A percentile compares a stretch with the other conserved stretches of the same genome.
Conservation (phyloP, 148 eudicot genomes). For the Diospyros lotus region DNA sequence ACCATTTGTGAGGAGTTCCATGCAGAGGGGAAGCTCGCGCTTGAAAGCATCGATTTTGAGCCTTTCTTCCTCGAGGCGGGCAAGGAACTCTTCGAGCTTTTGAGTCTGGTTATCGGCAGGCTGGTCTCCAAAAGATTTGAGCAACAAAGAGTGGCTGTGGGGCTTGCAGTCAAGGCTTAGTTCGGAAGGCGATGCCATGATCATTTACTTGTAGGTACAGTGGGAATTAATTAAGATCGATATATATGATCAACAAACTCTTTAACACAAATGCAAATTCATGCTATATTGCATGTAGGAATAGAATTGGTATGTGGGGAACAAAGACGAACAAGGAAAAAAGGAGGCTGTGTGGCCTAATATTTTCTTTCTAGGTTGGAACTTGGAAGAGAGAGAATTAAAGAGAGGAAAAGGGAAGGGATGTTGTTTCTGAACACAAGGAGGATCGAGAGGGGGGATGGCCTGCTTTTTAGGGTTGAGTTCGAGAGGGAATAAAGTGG, state of each 20-base stretch:
- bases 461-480: constrained; percentile 58
- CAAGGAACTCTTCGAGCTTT: constrained; percentile 62
- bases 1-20: constrained; percentile 85
- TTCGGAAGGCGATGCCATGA: constrained; percentile 62
- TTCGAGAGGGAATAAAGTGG: constrained; percentile 79
- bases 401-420: constrained; percentile 26
- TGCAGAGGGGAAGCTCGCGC: constrained; percentile 91
- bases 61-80: constrained; percentile 77
- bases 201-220: constrained; percentile 32
- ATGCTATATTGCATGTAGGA: constrained; percentile 27
- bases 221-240: background rate
- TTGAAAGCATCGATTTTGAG: constrained; percentile 90
- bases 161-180: constrained; percentile 71
- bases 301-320: constrained; percentile 15
- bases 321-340: background rate
- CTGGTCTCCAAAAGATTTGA: constrained; percentile 51
- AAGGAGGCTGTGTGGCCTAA: background rate
- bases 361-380: constrained; percentile 9
- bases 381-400: background rate
- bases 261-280: constrained; percentile 17
- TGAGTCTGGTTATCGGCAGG: constrained; percentile 18
- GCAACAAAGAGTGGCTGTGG: constrained; percentile 62
- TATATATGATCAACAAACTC: constrained; percentile 21
- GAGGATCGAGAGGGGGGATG: constrained; percentile 45
- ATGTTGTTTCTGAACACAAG: constrained; percentile 67